Conservation (phyloP, 805 yeast genomes). For the Lipomyces yamanashiensis region DNA sequence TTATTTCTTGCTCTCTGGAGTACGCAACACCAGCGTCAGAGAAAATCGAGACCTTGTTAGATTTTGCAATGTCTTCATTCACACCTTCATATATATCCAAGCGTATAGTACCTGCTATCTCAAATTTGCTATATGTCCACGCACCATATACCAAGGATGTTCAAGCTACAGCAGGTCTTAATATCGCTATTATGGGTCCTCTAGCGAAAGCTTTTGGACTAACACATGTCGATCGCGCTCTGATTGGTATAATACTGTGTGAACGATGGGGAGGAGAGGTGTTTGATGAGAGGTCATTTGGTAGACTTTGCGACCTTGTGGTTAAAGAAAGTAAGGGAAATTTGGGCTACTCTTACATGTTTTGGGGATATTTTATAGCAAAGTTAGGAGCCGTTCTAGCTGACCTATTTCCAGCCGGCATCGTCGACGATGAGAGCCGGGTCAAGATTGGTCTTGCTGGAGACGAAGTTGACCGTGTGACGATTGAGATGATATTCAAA, state of each 20-base stretch:
- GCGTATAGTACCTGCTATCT: constrained; percentile 70
- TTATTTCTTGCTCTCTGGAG: constrained; percentile 69
- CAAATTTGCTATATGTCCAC: constrained; percentile 76
- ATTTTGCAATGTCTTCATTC: constrained; percentile 61
- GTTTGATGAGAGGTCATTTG: constrained; percentile 23
- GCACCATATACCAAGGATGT: constrained; percentile 76
- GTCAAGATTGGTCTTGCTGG: constrained; percentile 12
- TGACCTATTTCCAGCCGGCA: constrained; percentile 28
- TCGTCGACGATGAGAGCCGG: constrained; percentile 21
- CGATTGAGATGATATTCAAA: constrained; percentile 17
- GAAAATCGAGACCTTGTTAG: constrained; percentile 58
- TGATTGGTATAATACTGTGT: constrained; percentile 73
- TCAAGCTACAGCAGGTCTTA: constrained; percentile 74
- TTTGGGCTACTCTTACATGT: constrained; percentile 21
- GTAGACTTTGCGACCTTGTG: constrained; percentile 19
- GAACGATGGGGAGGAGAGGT: constrained; percentile 84
- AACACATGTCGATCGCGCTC: constrained; percentile 70
- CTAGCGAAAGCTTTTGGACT: constrained; percentile 78
- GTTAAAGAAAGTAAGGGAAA: constrained; percentile 21
- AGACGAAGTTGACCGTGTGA: constrained; percentile 12
- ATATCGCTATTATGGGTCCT: constrained; percentile 73
- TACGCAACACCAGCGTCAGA: constrained; percentile 70
- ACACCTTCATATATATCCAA: constrained; percentile 63
- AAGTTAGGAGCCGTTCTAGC: constrained; percentile 18
- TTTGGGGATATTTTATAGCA: constrained; percentile 31